Conservation (phyloP, 1,139 yeast species). For the Nakaseomyces bracarensis region DNA sequence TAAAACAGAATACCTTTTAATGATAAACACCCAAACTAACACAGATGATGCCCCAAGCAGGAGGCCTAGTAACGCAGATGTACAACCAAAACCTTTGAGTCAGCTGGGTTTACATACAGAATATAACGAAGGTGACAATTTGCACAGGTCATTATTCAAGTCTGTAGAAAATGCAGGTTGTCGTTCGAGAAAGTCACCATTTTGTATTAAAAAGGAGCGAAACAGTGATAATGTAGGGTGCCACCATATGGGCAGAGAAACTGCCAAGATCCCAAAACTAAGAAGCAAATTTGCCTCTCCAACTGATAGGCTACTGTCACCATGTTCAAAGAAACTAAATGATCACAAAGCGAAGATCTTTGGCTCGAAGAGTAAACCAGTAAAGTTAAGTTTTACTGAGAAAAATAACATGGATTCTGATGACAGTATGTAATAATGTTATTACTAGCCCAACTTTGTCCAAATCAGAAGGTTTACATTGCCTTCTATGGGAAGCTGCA, state of each 20-base stretch:
- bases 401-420: not conserved
- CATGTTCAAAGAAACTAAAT: slow-evolving; percentile 47
- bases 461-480: no score
- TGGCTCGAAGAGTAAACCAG: slow-evolving; percentile 25
- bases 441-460: no score
- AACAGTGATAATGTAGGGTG: not conserved
- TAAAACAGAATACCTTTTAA: no score
- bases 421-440: not conserved
- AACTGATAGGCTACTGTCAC: slow-evolving; percentile 49
- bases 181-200: not conserved
- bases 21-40: no score
- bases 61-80: not conserved
- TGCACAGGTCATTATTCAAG: not conserved
- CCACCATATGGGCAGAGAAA: not conserved
- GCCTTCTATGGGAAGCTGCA: no score
- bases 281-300: slow-evolving; percentile 43
- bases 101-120: not conserved
- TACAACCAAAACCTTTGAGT: not conserved
- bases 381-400: slow-evolving; percentile 22
- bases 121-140: not conserved
- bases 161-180: not conserved
- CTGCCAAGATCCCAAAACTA: slow-evolving; percentile 3
- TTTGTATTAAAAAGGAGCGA: not conserved
- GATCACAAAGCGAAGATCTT: slow-evolving; percentile 37
- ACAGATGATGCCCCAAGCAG: no score